Conservation (phyloP, 2,329 filamentous ascomycete genomes). For the Beauveria varroae region DNA sequence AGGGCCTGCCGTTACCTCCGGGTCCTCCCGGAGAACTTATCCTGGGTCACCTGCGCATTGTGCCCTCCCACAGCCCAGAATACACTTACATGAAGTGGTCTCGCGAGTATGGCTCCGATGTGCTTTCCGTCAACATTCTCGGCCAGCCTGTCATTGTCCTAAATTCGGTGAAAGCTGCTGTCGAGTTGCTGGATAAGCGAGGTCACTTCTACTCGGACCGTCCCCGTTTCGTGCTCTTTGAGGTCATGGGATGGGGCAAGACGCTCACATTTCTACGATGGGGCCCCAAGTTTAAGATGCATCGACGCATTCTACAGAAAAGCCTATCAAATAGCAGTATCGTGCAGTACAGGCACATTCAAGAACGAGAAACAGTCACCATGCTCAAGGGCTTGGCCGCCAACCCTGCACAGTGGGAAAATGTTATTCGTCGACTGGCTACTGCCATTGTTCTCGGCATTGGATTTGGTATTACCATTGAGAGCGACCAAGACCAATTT, state of each 20-base stretch:
- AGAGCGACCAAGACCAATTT: slow-evolving; percentile 30
- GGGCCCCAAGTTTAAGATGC: slow-evolving; percentile 34
- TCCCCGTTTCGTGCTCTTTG: slow-evolving; percentile 36
- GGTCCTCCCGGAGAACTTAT: slow-evolving; percentile 30
- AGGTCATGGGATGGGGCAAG: slow-evolving; percentile 38
- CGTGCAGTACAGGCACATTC: slow-evolving; percentile 25
- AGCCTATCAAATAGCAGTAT: slow-evolving; percentile 34
- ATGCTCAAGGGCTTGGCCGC: slow-evolving; percentile 24
- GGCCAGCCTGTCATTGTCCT: slow-evolving; percentile 33
- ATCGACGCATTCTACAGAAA: slow-evolving; percentile 36
- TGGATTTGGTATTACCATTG: slow-evolving; percentile 34
- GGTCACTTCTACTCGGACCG: slow-evolving; percentile 37
- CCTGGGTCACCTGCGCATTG: slow-evolving; percentile 36
- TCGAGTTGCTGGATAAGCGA: slow-evolving; percentile 37
- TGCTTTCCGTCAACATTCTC: slow-evolving; percentile 26
- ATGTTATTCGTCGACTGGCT: slow-evolving; percentile 29
- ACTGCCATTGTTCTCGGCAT: slow-evolving; percentile 35
- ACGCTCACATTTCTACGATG: slow-evolving; percentile 38
- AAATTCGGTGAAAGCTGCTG: slow-evolving; percentile 34
- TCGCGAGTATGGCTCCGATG: slow-evolving; percentile 42
- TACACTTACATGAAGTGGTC: slow-evolving; percentile 24
- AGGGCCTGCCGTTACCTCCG: slow-evolving; percentile 21
- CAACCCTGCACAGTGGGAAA: slow-evolving; percentile 29
- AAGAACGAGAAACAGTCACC: slow-evolving; percentile 26
- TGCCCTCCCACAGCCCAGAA: slow-evolving; percentile 27